Base-by-base conservation (phyloP, 2,329 filamentous ascomycete genomes). In the Tolypocladium guangdongense region DNA sequence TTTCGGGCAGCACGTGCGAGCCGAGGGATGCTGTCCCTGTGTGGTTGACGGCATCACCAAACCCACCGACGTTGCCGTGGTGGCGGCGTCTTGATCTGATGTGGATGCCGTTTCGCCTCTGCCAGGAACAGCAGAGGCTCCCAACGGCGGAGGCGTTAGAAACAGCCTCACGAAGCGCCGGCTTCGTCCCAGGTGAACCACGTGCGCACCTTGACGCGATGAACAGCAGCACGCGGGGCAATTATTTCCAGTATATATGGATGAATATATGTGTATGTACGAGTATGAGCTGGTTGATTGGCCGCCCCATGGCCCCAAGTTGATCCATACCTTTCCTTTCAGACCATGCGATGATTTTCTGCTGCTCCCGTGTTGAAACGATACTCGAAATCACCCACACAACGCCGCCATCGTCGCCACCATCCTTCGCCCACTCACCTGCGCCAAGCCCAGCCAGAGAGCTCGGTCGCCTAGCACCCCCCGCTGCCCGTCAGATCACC, bases 401-500 rank as follows among this genome's bases (percentile, higher is more conserved):
- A 14, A 10, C 22, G n/a, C 38, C 38, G 14, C 7, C 12, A 5
- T 33, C 32, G 14, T 33, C 32, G 32, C 14, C 32, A 14, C 14
- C 16, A 8, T 27, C 22, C 3, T 30, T n/a, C 24, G 18, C 16
- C 39, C 24, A 30, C 24, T n/a, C 16, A 30, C 20, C 41, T n/a
- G 41, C 41, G 24, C 24, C 24, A n/a, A 11, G 12, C 18, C n/a
- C n/a, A n/a, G n/a, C n/a, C n/a, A n/a, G n/a, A n/a, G n/a, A n/a
- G n/a, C n/a, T n/a, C n/a, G n/a, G 22, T 30, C 16, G 14, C 24
- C 36, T 54, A 22, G 33, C 63, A 63, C 2, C 63, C 66, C 8
- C 70, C 67, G 54, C 60, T 71, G 2, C 72, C 70, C 10, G 60
- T 61, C 33, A 48, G 74, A 20, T 20, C 32, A 14, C 47, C 47